Evolutionary conservation across 163 green algal genomes (phyloP).

Genomic region (Coccomyxa subellipsoidea): DNA sequence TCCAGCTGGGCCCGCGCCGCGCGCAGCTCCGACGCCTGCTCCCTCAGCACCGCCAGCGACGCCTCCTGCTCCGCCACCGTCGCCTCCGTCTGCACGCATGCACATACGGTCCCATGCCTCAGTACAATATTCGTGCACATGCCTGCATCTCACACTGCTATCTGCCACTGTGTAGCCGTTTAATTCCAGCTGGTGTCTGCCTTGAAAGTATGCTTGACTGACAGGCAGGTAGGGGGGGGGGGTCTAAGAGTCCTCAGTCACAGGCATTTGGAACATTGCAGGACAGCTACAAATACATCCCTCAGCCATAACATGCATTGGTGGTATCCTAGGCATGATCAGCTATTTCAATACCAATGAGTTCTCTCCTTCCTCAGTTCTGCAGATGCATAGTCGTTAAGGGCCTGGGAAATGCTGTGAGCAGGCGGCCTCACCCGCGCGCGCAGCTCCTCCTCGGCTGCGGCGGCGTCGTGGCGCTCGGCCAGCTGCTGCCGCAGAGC

Average conservation of each 20-base stretch:
- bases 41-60: not conserved
- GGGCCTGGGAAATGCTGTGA: not conserved
- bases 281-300: not conserved
- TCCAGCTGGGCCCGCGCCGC: not conserved
- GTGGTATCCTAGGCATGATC: not conserved
- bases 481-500: not conserved
- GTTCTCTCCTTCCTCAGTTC: too few species aligned
- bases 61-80: not conserved
- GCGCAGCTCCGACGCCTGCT: not conserved
- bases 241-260: not conserved
- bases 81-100: not conserved
- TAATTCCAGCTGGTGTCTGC: too few species aligned
- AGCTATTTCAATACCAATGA: not conserved
- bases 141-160: not conserved
- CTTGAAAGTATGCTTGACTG: too few species aligned
- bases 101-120: not conserved
- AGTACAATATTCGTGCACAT: not conserved
- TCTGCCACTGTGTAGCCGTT: not conserved
- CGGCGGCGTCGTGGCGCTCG: not conserved
- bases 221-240: not conserved
- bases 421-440: not conserved
- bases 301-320: not conserved
- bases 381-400: not conserved
- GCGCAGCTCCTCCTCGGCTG: not conserved
- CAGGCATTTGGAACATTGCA: not conserved